Conservation (phyloP, 805 yeast genomes). For the Candida golubevii region DNA sequence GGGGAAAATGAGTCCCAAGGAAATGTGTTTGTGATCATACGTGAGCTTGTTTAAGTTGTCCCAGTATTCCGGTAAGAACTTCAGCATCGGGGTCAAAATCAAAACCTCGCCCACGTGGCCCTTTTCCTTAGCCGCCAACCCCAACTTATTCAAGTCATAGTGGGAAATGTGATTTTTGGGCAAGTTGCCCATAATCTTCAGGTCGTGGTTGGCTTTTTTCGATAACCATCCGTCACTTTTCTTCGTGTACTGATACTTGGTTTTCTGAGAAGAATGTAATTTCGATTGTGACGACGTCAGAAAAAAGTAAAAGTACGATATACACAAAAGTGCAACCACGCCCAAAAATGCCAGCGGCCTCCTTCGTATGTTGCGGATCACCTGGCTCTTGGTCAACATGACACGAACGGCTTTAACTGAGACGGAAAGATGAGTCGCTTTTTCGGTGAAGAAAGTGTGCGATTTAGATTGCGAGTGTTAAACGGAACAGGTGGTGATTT, state of each 20-base stretch:
- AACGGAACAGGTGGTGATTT: too few relatives aligned
- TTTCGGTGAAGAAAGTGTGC: not conserved
- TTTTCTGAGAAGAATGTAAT: conserved; percentile 11
- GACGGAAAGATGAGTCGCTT: not conserved
- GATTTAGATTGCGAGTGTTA: not conserved
- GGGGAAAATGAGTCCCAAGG: conserved; percentile 90
- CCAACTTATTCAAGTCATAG: conserved; percentile 76
- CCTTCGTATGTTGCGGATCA: conserved; percentile 55
- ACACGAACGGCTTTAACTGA: not conserved
- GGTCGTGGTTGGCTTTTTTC: conserved; percentile 41
- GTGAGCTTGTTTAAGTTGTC: conserved; percentile 65
- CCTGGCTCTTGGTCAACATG: conserved; percentile 17
- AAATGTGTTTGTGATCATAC: conserved; percentile 82
- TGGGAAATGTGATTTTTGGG: conserved; percentile 76
- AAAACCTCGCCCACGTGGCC: conserved; percentile 77
- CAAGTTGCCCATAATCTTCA: conserved; percentile 52
- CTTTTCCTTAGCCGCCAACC: conserved; percentile 67
- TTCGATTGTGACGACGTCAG: conserved; percentile 4
- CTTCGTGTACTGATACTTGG: conserved; percentile 45
- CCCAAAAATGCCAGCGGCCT: conserved; percentile 47
- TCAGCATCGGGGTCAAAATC: conserved; percentile 85
- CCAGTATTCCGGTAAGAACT: conserved; percentile 86
- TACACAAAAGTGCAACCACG: conserved; percentile 41
- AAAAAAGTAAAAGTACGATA: conserved; percentile 40
- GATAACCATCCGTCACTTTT: conserved; percentile 46